These are phyloP conservation scores for Eimeria tenella DNA, from an alignment of 169 alveolate species.

Conservation along the genomic window DNA sequence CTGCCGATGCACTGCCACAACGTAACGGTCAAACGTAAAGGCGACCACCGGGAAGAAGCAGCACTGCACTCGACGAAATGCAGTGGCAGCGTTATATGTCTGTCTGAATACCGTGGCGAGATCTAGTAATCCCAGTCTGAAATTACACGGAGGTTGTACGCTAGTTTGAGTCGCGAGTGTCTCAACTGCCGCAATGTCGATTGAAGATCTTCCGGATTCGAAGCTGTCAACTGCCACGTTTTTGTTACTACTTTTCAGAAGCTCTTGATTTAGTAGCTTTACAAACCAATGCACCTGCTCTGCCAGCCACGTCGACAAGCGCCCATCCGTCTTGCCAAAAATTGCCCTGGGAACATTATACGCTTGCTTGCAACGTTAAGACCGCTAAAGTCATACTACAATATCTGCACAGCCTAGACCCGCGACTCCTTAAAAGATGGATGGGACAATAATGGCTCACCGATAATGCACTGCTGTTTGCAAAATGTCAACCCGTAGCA, in stretches of 20 bases:
- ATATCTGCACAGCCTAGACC: neutral
- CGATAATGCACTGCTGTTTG: constrained; percentile 62
- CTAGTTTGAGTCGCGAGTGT: neutral
- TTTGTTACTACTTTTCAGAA: constrained; percentile 16
- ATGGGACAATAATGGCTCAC: neutral
- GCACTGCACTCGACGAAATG: constrained; percentile 59
- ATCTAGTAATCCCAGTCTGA: constrained; percentile 38
- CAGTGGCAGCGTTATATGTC: constrained; percentile 33
- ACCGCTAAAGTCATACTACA: too few species aligned
- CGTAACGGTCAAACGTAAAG: constrained; percentile 30
- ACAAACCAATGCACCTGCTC: constrained; percentile 74
- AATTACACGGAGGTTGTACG: neutral
- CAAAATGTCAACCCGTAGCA: constrained; percentile 53
- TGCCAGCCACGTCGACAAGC: constrained; percentile 57
- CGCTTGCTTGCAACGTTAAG: neutral
- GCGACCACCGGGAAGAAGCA: constrained; percentile 56
- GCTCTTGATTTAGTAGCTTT: constrained; percentile 4
- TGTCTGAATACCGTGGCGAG: constrained; percentile 62
- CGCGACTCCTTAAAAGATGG: neutral
- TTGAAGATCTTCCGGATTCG: neutral
- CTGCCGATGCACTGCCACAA: constrained; percentile 29
- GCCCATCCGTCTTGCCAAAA: constrained; percentile 57
- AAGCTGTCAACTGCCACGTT: neutral
- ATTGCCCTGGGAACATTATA: constrained; percentile 35
- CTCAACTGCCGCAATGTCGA: constrained; percentile 21